Conservation (phyloP, 352 stramenopile species). For the Peronospora belbahrii region DNA sequence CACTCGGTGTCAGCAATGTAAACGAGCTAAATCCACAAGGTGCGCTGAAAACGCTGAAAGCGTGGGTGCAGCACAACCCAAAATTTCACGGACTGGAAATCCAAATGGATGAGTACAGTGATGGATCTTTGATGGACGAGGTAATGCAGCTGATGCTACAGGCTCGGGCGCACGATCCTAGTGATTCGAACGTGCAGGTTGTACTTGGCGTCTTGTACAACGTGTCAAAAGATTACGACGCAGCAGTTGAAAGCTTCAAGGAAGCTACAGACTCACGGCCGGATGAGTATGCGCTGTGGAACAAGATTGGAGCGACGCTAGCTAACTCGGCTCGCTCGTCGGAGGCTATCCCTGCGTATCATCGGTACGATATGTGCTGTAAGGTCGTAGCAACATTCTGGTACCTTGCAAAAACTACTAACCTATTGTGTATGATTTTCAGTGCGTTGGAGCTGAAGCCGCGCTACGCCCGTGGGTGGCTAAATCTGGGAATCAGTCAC, state of each 20-base stretch:
- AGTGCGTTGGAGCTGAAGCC: slow-evolving; percentile 93
- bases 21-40: slow-evolving; percentile 94
- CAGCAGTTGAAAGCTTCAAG: slow-evolving; percentile 86
- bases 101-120: slow-evolving; percentile 80
- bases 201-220: slow-evolving; percentile 97
- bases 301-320: slow-evolving; percentile 96
- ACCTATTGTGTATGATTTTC: slow-evolving; percentile 12
- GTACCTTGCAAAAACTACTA: background rate
- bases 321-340: slow-evolving; percentile 92
- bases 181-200: slow-evolving; percentile 77
- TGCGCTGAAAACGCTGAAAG: slow-evolving; percentile 90
- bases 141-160: slow-evolving; percentile 93
- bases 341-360: slow-evolving; percentile 91
- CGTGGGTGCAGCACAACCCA: slow-evolving; percentile 95
- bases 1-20: slow-evolving; percentile 93
- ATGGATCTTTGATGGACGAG: slow-evolving; percentile 88
- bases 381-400: background rate
- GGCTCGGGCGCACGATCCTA: slow-evolving; percentile 68
- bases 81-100: slow-evolving; percentile 93
- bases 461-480: slow-evolving; percentile 93
- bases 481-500: slow-evolving; percentile 97
- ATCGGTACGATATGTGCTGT: slow-evolving; percentile 37
- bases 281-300: slow-evolving; percentile 95
- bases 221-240: slow-evolving; percentile 94
- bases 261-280: slow-evolving; percentile 70